These are phyloP conservation scores for Leccinum discolor DNA, from an alignment of 1,284 basidiomycete species.

Conservation along the genomic window DNA sequence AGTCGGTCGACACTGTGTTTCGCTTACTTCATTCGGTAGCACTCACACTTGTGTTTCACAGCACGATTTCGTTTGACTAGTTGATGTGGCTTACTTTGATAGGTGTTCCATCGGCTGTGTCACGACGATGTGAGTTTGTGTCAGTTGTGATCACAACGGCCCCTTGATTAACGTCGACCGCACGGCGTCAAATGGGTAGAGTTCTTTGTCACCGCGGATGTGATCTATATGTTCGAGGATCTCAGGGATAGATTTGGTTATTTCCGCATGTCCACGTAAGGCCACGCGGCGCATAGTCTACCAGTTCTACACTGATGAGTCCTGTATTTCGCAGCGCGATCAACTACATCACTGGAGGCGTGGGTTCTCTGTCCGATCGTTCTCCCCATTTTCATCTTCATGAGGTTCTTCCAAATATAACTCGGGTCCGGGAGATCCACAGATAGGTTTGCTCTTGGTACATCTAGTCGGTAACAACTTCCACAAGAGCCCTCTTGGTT, in stretches of 20 bases:
- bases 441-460: slow-evolving; percentile 99
- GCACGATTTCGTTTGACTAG: slow-evolving; percentile 94
- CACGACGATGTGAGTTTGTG: slow-evolving; percentile 59
- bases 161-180: background rate
- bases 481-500: slow-evolving; percentile 81
- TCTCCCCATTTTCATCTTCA: slow-evolving; percentile 90
- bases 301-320: slow-evolving; percentile 8
- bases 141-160: background rate
- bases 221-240: slow-evolving; percentile 99
- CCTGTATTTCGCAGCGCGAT: slow-evolving; percentile 50
- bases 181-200: slow-evolving; percentile 94
- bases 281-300: slow-evolving; percentile 10
- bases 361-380: slow-evolving; percentile 87
- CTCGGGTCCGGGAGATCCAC: slow-evolving; percentile 94
- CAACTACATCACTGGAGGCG: slow-evolving; percentile 91
- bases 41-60: slow-evolving; percentile 30
- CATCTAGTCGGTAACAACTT: slow-evolving; percentile 96
- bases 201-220: slow-evolving; percentile 91
- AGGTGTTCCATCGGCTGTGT: slow-evolving; percentile 93
- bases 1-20: slow-evolving; percentile 32
- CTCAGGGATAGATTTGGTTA: slow-evolving; percentile 99
- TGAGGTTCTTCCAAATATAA: slow-evolving; percentile 96
- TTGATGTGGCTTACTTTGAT: slow-evolving; percentile 95
- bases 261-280: slow-evolving; percentile 85
- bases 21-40: background rate